Base-by-base conservation (phyloP, 2,329 filamentous ascomycete species). In the Canariomyces notabilis region DNA sequence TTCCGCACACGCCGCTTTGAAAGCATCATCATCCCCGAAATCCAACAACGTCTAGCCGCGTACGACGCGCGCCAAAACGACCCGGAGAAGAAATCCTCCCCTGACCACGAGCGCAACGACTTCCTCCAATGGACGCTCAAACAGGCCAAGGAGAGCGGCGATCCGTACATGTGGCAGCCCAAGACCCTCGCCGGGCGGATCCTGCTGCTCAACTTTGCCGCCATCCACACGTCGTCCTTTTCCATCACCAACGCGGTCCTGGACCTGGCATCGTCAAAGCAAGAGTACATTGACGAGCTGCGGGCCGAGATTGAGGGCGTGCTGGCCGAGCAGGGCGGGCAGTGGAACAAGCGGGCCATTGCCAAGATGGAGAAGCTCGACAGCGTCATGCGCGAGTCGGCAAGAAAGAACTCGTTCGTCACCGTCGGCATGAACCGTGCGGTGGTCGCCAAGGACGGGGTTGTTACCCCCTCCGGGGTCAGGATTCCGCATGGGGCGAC, bases 251-350 rank as follows among this genome's bases (percentile, higher is more conserved):
- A 51, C 51, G 67, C 31, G 7, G 53, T 78, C 29, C 67, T 69
- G 29, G 72, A 77, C 46, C 61, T 78, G 1, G 64, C 62, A 2
- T 36, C 66, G 59, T 19, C 68, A n/a, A 50, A 53, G 37, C 49
- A 48, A 20, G 47, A 73, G 47, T 67, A 69, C 54, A 55, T 75
- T 26, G 65, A 71, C 26, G 67, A 69, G 36, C 58, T 75, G 20
- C 65, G 73, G 2, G 58, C 65, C 15, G 73, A 76, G 57, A 70
- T 72, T 20, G 46, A 57, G 11, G 34, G 46, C 12, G 61, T 59
- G 21, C 58, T 66, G 1, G 56, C 56, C 7, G 59, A 57, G 42
- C 43, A 60, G 42, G 54, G 50, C 35, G 59, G 59, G 4, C 26
- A 54, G 26, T 65, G 64, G 62, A 57, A 61, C 49, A 67, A 66